Evolutionary conservation across 352 stramenopile species (phyloP).

Genomic region (Phytophthora meadii): DNA sequence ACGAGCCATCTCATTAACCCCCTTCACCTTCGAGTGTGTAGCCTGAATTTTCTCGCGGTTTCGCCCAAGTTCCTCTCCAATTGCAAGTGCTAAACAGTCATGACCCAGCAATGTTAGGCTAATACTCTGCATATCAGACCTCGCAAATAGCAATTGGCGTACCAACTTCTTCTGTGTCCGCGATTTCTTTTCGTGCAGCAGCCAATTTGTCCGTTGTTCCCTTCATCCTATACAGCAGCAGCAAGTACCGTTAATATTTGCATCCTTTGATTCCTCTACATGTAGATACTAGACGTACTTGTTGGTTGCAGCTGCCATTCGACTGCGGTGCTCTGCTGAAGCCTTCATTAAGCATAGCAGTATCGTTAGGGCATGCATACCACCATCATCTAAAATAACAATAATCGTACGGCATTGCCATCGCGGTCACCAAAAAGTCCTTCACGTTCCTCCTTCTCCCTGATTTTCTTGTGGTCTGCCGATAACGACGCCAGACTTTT

Average conservation of each 20-base stretch:
- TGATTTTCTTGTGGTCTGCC: constrained; percentile 82
- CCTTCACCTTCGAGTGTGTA: constrained; percentile 85
- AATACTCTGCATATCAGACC: neutral
- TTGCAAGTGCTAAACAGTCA: constrained; percentile 60
- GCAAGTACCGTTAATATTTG: neutral
- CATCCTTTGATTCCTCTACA: neutral
- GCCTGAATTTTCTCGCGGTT: constrained; percentile 90
- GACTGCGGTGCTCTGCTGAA: constrained; percentile 72
- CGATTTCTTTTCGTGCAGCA: constrained; percentile 79
- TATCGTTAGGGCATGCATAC: neutral
- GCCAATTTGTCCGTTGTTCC: constrained; percentile 83
- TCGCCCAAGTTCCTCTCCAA: constrained; percentile 82
- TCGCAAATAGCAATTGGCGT: constrained; percentile 17
- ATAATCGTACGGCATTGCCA: constrained; percentile 55
- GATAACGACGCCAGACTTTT: constrained; percentile 87
- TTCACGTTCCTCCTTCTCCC: constrained; percentile 84
- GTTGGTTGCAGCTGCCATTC: constrained; percentile 82
- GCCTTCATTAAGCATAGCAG: constrained; percentile 34
- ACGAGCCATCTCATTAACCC: constrained; percentile 86
- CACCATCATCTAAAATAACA: too few relatives aligned
- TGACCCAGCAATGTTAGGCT: constrained; percentile 1
- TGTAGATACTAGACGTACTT: constrained; percentile 51
- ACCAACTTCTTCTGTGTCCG: constrained; percentile 90
- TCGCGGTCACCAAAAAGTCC: constrained; percentile 86
- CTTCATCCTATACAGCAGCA: constrained; percentile 68